Conservation (phyloP, 768 basidiomycete species). For the Lyophyllum atratum region DNA sequence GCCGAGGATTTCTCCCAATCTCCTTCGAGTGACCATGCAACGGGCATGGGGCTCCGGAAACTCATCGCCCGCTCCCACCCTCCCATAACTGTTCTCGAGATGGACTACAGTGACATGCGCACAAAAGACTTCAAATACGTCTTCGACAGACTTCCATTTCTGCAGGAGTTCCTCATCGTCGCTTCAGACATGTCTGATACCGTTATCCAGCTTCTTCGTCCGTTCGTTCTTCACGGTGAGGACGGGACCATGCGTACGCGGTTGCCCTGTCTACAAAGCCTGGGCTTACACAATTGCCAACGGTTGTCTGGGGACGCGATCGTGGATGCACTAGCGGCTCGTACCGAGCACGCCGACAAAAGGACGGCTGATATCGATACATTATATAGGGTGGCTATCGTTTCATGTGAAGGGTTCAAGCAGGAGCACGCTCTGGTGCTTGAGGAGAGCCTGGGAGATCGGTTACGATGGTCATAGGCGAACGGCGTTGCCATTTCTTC, state of each 20-base stretch:
- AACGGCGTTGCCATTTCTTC: not conserved
- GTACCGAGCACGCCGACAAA: constrained; percentile 43
- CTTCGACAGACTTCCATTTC: constrained; percentile 53
- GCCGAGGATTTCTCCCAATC: constrained; percentile 75
- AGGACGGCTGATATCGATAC: constrained; percentile 23
- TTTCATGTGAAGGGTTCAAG: constrained; percentile 39
- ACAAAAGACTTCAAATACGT: constrained; percentile 78
- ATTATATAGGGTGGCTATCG: constrained; percentile 36
- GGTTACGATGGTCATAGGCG: constrained; percentile 19
- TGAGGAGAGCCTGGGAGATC: constrained; percentile 25
- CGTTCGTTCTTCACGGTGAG: constrained; percentile 24
- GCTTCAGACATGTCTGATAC: constrained; percentile 82
- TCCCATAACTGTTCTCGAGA: constrained; percentile 64
- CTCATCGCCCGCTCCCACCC: constrained; percentile 64
- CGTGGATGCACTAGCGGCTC: constrained; percentile 50
- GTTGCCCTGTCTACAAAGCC: constrained; percentile 52
- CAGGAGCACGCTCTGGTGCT: constrained; percentile 30
- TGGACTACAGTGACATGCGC: constrained; percentile 84
- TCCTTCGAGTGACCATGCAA: constrained; percentile 74
- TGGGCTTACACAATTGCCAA: constrained; percentile 65
- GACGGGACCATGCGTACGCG: constrained; percentile 37
- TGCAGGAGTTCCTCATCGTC: constrained; percentile 72
- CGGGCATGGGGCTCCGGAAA: constrained; percentile 76
- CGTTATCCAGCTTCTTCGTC: constrained; percentile 62
- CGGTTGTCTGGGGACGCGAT: constrained; percentile 60